Conservation (phyloP, 139 green algal genomes). For the Picochlorum sp. region DNA sequence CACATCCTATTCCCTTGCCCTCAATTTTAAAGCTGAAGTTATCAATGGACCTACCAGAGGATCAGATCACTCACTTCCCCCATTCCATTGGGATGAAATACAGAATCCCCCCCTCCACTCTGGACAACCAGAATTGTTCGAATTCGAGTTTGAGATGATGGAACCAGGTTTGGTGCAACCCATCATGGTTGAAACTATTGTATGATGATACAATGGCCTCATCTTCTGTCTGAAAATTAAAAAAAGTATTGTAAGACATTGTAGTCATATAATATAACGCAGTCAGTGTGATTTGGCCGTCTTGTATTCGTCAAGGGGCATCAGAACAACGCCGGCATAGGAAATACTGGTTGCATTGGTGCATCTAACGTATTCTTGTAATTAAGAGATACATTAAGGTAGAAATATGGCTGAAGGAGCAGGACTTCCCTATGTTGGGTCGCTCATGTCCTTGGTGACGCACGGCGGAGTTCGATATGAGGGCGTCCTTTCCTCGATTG, state of each 20-base stretch:
- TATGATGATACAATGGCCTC: neutral
- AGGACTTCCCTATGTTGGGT: constrained; percentile 60
- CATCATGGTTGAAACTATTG: neutral
- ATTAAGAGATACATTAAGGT: neutral
- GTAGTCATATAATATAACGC: too few relatives aligned
- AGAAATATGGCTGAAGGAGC: constrained; percentile 15
- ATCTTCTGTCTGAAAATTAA: too few relatives aligned
- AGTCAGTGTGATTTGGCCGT: neutral
- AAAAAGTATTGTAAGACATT: too few relatives aligned
- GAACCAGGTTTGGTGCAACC: neutral
- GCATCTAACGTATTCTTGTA: neutral
- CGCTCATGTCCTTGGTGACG: constrained; percentile 69
- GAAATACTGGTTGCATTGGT: neutral
- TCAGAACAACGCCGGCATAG: neutral
- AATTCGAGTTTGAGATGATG: constrained; percentile 19
- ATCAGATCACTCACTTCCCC: constrained; percentile 6
- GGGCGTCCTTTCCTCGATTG: constrained; percentile 76
- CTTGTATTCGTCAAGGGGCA: neutral
- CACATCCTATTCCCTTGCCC: constrained; percentile 34
- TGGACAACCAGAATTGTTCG: constrained; percentile 18
- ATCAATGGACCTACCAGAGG: constrained; percentile 29
- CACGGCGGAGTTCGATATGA: constrained; percentile 87
- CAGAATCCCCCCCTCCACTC: neutral
- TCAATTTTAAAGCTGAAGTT: constrained; percentile 20
- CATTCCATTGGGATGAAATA: constrained; percentile 18